Evolutionary conservation across 2,329 filamentous ascomycete species (phyloP), one percentile per base, ranked within the genome.

Genomic region (Coniochaeta hoffmannii): DNA sequence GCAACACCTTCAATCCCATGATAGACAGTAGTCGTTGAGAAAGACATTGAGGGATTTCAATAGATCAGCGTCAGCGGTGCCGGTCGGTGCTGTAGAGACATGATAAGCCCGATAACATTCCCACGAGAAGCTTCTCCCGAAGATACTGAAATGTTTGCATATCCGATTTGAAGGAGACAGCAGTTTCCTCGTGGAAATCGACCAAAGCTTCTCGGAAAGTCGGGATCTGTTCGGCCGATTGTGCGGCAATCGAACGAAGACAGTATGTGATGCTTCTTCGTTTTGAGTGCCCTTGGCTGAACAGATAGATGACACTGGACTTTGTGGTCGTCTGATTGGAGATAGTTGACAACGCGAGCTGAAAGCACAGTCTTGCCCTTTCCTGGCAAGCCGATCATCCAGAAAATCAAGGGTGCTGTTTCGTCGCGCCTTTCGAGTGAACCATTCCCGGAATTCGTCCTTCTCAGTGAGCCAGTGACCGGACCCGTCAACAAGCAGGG

Each of bases 1-100:
- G 38, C 53, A 17, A 54, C 35, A 11, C 26, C 53, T 35, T 54
- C 53, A 10, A 54, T 34, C 53, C n/a, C 53, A 54, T 6, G 36
- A 54, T 26, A 54, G 41, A 22, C 38, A 50, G 28, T 41, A 35
- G 11, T 46, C 50, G 17, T 7, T n/a, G n/a, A 54, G 15, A 17
- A 54, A 54, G 14, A 26, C n/a, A 15, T 54, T 24, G 6, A 54
- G 24, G 9, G 38, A 38, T n/a, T 54, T 34, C 38, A 54, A 17
- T 5, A 54, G 17, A 5, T 32, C 38, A 3, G 53, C 38, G 6
- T 32, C 38, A 3, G 53, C 38, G 15, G 35, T 30, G 38, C 26
- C 53, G 28, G 8, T 28, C 4, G 53, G 19, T 4, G 53, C 9
- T 10, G 15, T 54, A 17, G 53, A 54, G 17, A 54, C 38, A 19